These are phyloP conservation scores for Blastomyces parvus DNA, from an alignment of 2,329 filamentous ascomycete species.

Conservation along the genomic window DNA sequence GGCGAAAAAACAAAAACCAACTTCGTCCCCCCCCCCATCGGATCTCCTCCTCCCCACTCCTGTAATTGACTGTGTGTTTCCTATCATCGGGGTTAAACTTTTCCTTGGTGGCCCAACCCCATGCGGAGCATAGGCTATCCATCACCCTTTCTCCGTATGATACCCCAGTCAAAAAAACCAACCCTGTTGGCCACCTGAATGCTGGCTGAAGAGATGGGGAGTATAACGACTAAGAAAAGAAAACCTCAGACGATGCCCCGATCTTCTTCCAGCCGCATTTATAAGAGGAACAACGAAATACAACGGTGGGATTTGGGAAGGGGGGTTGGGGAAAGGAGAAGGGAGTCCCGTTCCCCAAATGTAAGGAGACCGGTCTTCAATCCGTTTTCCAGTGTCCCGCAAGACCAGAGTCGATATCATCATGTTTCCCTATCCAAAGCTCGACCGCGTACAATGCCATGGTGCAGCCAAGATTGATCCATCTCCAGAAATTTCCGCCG, in stretches of 20 bases:
- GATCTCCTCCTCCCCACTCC: background rate
- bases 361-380: constrained; percentile 38
- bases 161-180: background rate
- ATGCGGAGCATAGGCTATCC: background rate
- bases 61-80: background rate
- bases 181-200: background rate
- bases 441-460: constrained; percentile 88
- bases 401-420: constrained; percentile 61
- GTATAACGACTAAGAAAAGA: background rate
- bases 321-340: too few species aligned
- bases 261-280: background rate
- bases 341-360: too few species aligned
- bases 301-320: background rate
- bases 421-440: constrained; percentile 65
- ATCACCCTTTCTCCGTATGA: background rate
- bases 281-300: background rate
- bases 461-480: constrained; percentile 83
- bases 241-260: background rate
- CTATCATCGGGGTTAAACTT: background rate
- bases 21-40: background rate
- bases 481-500: constrained; percentile 81
- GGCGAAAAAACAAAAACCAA: background rate
- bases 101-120: background rate
- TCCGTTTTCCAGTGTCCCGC: constrained; percentile 89
- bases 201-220: background rate